Percentiles rank a stretch among this genome's conserved stretches.
Conservation (phyloP, 2,329 filamentous ascomycete species). For the Neofusicoccum cordaticola region DNA sequence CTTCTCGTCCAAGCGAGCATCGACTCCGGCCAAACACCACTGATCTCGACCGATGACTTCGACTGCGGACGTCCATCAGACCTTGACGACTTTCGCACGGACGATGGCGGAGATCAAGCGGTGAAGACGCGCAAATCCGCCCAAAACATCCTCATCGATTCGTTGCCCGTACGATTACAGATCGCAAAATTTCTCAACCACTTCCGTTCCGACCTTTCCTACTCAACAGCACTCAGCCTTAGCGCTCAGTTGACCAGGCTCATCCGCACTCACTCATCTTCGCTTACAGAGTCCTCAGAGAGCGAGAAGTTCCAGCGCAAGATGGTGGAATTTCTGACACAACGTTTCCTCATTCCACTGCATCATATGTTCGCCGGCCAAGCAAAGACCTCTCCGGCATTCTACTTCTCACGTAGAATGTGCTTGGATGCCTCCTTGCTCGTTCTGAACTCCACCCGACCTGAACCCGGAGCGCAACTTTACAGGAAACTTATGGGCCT, state of each 20-base stretch:
- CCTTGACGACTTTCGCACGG: slow-evolving; percentile 25
- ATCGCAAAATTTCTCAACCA: slow-evolving; percentile 30
- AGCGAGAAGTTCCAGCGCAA: slow-evolving; percentile 45
- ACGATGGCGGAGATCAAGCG: background rate
- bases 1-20: slow-evolving; percentile 34
- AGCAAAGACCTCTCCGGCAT: slow-evolving; percentile 46
- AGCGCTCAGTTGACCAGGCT: slow-evolving; percentile 26
- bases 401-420: slow-evolving; percentile 50
- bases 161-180: slow-evolving; percentile 21
- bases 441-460: slow-evolving; percentile 66
- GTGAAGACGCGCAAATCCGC: slow-evolving; percentile 23
- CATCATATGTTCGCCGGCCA: slow-evolving; percentile 50
- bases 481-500: background rate
- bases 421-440: slow-evolving; percentile 50
- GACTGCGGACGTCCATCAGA: slow-evolving; percentile 26
- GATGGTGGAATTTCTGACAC: slow-evolving; percentile 51
- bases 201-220: slow-evolving; percentile 29
- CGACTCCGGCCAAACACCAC: slow-evolving; percentile 24
- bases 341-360: slow-evolving; percentile 55
- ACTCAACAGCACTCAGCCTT: slow-evolving; percentile 29
- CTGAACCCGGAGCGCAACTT: background rate
- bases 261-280: slow-evolving; percentile 23
- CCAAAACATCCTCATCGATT: slow-evolving; percentile 23
- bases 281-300: background rate
- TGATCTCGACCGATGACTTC: slow-evolving; percentile 31